phyloP scores from a whole-genome alignment of 768 basidiomycete species.

The Lepiota venenata region DNA sequence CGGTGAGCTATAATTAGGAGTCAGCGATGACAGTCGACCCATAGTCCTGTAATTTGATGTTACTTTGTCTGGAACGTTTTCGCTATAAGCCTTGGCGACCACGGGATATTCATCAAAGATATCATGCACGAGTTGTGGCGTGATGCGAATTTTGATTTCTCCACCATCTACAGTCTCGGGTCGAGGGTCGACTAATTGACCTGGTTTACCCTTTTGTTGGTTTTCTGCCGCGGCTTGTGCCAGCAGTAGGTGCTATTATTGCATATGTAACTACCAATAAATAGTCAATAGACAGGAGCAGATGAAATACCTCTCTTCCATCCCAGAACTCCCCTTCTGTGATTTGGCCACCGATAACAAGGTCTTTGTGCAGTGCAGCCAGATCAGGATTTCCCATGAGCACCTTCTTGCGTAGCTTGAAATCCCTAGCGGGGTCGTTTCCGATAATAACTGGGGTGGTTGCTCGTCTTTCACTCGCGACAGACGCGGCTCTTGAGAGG shows the following conservation, averaged over 20 bases:
- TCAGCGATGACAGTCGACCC: conserved; percentile 11
- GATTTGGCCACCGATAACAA: conserved; percentile 83
- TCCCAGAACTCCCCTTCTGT: conserved; percentile 98
- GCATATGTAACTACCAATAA: conserved; percentile 13
- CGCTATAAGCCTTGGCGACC: conserved; percentile 86
- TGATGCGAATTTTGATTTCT: conserved; percentile 86
- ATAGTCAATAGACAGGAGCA: conserved; percentile 11
- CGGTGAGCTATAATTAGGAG: conserved; percentile 57
- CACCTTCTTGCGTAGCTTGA: conserved; percentile 74
- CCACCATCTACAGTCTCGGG: conserved; percentile 82
- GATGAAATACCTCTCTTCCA: conserved; percentile 71
- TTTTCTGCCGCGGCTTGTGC: conserved; percentile 71
- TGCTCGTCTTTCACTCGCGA: conserved; percentile 47
- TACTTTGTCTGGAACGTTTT: conserved; percentile 89
- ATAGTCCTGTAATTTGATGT: conserved; percentile 9
- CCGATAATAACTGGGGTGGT: conserved; percentile 52
- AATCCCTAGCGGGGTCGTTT: conserved; percentile 62
- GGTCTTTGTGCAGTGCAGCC: conserved; percentile 77
- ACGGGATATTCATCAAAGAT: conserved; percentile 98
- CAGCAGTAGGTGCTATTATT: conserved; percentile 64
- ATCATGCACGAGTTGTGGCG: conserved; percentile 89
- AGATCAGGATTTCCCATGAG: conserved; percentile 77
- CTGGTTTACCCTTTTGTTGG: conserved; percentile 79
- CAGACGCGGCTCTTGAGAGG: conserved; percentile 60
- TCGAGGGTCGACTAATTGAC: conserved; percentile 84